A percentile compares a stretch with the other conserved stretches of the same genome.
phyloP scores from a whole-genome alignment of 2,329 filamentous ascomycete species.

The Penicillium sp. region DNA sequence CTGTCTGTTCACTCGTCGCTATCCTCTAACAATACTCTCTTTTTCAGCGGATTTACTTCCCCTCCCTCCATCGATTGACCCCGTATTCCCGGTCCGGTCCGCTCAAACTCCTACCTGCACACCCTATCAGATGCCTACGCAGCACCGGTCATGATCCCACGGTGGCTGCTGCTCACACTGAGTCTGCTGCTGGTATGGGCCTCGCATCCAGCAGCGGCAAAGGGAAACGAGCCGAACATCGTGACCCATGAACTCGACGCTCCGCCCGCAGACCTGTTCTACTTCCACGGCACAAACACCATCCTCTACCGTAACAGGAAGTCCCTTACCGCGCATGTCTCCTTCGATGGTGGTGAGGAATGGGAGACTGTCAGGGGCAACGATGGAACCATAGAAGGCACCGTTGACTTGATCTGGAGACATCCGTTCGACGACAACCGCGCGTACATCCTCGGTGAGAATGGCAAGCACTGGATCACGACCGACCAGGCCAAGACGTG shows the following conservation, averaged over 20 bases:
- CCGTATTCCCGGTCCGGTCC: conserved; percentile 15
- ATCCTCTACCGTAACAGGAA: conserved; percentile 69
- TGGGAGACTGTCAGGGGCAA: conserved; percentile 68
- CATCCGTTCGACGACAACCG: conserved; percentile 75
- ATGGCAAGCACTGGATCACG: conserved; percentile 75
- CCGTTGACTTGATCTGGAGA: conserved; percentile 62
- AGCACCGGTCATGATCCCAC: conserved; percentile 37
- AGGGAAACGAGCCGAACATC: conserved; percentile 62
- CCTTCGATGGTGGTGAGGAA: conserved; percentile 71
- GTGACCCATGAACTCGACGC: conserved; percentile 63
- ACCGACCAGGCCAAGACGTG: conserved; percentile 79
- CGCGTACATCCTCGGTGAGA: conserved; percentile 73
- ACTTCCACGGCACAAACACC: conserved; percentile 86
- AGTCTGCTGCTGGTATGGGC: conserved; percentile 53
- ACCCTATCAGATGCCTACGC: conserved; percentile 30
- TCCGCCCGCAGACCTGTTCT: conserved; percentile 68
- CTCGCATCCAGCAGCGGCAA: conserved; percentile 50
- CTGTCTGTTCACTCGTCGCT: neutral
- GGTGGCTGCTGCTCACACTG: conserved; percentile 47
- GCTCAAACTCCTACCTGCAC: conserved; percentile 8
- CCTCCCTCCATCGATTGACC: neutral
- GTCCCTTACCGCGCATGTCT: conserved; percentile 68
- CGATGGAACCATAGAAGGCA: conserved; percentile 51
- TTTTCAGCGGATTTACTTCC: neutral
- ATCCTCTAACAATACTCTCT: neutral